Evolutionary conservation across 2,329 filamentous ascomycete species (phyloP).

Genomic region (Thelonectria olida): DNA sequence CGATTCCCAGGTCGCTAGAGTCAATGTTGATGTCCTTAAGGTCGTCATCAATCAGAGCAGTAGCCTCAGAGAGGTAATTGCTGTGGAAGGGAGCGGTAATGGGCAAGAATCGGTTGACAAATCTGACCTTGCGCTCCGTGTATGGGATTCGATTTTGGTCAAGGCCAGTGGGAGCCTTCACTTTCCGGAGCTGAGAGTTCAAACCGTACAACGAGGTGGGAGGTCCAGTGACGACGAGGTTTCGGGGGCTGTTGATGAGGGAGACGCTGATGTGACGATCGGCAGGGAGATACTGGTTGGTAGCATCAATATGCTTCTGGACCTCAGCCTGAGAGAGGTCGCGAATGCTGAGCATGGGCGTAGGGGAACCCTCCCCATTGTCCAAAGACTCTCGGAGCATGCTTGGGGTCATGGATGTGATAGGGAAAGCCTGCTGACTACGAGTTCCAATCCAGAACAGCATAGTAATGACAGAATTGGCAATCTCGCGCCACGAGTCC

Average conservation of each 20-base stretch:
- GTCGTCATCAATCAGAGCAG: slow-evolving; percentile 84
- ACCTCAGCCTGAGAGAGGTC: slow-evolving; percentile 89
- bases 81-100: slow-evolving; percentile 99
- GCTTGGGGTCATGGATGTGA: slow-evolving; percentile 89
- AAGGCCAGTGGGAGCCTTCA: slow-evolving; percentile 96
- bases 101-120: slow-evolving; percentile 95
- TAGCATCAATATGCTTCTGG: slow-evolving; percentile 95
- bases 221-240: slow-evolving; percentile 95
- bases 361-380: slow-evolving; percentile 93
- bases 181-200: slow-evolving; percentile 93
- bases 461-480: slow-evolving; percentile 84
- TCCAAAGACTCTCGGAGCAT: slow-evolving; percentile 93
- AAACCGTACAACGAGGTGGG: slow-evolving; percentile 96
- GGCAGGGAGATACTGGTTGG: slow-evolving; percentile 92
- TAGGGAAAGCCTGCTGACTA: slow-evolving; percentile 96
- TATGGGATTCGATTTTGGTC: slow-evolving; percentile 95
- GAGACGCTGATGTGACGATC: slow-evolving; percentile 96
- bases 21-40: slow-evolving; percentile 84
- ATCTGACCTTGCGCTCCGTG: slow-evolving; percentile 95
- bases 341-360: slow-evolving; percentile 97
- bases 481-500: slow-evolving; percentile 87
- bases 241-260: slow-evolving; percentile 94
- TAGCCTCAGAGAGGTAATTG: slow-evolving; percentile 86
- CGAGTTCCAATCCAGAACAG: slow-evolving; percentile 99
- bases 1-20: slow-evolving; percentile 77